A percentile compares a stretch with the other conserved stretches of the same genome.
phyloP scores from a whole-genome alignment of 768 basidiomycete species.

The Chiua virens region DNA sequence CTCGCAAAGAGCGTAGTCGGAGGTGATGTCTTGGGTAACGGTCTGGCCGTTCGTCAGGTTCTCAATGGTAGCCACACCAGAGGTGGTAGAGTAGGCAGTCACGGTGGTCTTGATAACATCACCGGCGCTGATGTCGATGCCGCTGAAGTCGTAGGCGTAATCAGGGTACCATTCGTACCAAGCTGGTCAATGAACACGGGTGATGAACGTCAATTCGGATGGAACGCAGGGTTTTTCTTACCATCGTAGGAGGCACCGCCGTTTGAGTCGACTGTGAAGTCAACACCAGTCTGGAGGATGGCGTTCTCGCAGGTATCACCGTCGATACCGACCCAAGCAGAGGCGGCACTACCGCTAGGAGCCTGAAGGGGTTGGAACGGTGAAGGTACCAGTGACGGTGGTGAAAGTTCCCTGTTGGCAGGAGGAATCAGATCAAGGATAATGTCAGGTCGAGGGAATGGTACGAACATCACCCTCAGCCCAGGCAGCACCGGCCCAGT shows the following conservation, averaged over 20 bases:
- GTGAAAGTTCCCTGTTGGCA: slow-evolving; percentile 20
- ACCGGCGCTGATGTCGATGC: not conserved
- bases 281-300: slow-evolving; percentile 22
- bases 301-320: slow-evolving; percentile 10
- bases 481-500: slow-evolving; percentile 22
- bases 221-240: not conserved
- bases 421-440: not conserved
- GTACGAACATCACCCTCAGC: slow-evolving; percentile 5
- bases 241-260: not conserved
- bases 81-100: not conserved
- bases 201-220: not conserved
- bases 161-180: slow-evolving; percentile 8
- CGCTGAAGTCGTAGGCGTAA: not conserved
- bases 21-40: not conserved
- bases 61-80: not conserved
- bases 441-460: not conserved
- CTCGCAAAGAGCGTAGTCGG: not conserved
- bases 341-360: slow-evolving; percentile 2
- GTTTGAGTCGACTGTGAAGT: slow-evolving; percentile 3
- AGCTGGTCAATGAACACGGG: not conserved
- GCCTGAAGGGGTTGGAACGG: slow-evolving; percentile 15
- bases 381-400: slow-evolving; percentile 18
- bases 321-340: slow-evolving; percentile 28
- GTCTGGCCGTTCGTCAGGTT: not conserved
- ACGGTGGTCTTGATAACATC: not conserved